Base-by-base conservation (phyloP, 2,329 filamentous ascomycete genomes). In the Claviceps spartinae region DNA sequence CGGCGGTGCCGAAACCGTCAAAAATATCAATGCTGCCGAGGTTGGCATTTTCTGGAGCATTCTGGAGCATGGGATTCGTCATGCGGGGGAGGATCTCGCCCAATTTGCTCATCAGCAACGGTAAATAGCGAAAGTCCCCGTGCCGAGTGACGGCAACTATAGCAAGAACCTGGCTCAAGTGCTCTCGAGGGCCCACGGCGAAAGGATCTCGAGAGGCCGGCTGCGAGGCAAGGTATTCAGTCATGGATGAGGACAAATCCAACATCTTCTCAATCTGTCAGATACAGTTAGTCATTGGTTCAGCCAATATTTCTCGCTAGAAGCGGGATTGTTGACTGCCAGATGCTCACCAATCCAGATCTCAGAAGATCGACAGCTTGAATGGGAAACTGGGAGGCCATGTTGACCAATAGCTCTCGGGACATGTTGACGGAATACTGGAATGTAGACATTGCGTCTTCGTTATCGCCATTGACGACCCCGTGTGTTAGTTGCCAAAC, bases 311-410 rank as follows among this genome's bases (percentile, higher is more conserved):
- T 11, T 11, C n/a, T n/a, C 20, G 24, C 4, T 11, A 20, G n/a
- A 34, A 18, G 11, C 11, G 45, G 18, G 16, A 11, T 22, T 24
- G 11, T 11, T 24, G 2, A 36, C n/a, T 14, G 18, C 5, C 18
- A 36, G 44, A 24, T 24, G 72, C 81, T 65, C 69, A 87, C 85
- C 66, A 94, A 65, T 26, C 85, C 85, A 41, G 86, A 77, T 18
- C 83, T 85, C 57, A 90, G 75, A 3, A 90, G 72, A 56, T 91
- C 86, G 71, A 88, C 86, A 72, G 88, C 81, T 57, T 83, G 76
- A 38, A 80, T 79, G 0, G 84, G 83, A 60, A 93, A 85, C 50
- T 85, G 79, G 16, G 81, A 79, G 4, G 85, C 82, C 67, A 90
- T 80, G 14, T 76, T 75, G 22, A 76, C 69, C 26, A 86, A 61